These are phyloP conservation scores for Sergeia podlipaevii DNA, from an alignment of 208 protist genomes.

Conservation along the genomic window DNA sequence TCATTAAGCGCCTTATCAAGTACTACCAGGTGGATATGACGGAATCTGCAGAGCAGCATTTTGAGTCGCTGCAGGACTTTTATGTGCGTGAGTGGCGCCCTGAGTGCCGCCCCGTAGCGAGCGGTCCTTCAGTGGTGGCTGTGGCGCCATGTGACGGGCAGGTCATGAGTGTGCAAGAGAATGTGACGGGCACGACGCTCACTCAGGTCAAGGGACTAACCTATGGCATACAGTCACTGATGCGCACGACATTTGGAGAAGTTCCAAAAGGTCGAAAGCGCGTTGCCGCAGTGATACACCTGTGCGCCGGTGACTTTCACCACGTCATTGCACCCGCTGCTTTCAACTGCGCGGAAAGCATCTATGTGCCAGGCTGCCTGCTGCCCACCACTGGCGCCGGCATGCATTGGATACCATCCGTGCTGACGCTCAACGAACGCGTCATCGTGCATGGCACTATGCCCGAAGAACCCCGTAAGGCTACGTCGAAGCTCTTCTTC, in stretches of 20 bases:
- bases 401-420: conserved; percentile 68
- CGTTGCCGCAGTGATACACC: conserved; percentile 51
- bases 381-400: conserved; percentile 64
- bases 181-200: conserved; percentile 29
- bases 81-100: conserved; percentile 62
- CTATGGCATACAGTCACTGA: conserved; percentile 61
- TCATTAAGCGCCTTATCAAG: conserved; percentile 39
- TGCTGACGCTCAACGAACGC: conserved; percentile 78
- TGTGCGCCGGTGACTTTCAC: conserved; percentile 78
- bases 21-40: conserved; percentile 56
- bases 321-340: conserved; percentile 62
- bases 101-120: conserved; percentile 38
- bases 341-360: conserved; percentile 43
- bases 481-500: too few relatives aligned
- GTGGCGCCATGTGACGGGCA: conserved; percentile 74
- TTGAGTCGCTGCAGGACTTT: conserved; percentile 73
- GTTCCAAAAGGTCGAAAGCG: conserved; percentile 35
- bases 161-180: conserved; percentile 45
- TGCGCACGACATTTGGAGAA: conserved; percentile 30
- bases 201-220: conserved; percentile 81
- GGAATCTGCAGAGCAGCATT: conserved; percentile 23
- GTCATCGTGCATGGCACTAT: conserved; percentile 54
- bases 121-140: conserved; percentile 11
- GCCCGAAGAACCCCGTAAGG: conserved; percentile 1
- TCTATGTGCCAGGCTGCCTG: conserved; percentile 79